Percentiles rank a stretch among this genome's conserved stretches.
These are phyloP conservation scores for Tothia fuscella DNA, from an alignment of 2,329 filamentous ascomycete genomes.

Conservation along the genomic window DNA sequence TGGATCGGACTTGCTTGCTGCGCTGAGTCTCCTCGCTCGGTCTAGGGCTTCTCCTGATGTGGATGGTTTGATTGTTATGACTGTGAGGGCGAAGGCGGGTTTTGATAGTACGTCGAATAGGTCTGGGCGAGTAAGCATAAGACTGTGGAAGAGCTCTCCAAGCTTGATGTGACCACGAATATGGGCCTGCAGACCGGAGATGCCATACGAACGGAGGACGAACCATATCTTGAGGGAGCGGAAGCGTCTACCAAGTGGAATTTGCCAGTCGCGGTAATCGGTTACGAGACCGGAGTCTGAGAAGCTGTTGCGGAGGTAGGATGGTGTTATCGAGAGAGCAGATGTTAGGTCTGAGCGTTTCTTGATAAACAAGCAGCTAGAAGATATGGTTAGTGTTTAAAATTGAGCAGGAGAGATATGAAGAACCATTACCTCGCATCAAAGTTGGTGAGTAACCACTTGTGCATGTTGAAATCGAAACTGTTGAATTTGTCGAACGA, in stretches of 20 bases:
- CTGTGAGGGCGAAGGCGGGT: conserved; percentile 70
- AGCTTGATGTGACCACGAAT: conserved; percentile 56
- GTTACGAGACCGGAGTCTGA: conserved; percentile 76
- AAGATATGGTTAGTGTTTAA: not conserved
- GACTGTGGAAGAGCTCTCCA: conserved; percentile 56
- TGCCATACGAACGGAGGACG: conserved; percentile 70
- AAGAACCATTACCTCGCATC: conserved; percentile 43
- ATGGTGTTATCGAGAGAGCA: conserved; percentile 65
- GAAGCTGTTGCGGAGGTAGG: conserved; percentile 72
- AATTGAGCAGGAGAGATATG: conserved; percentile 22
- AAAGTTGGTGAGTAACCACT: conserved; percentile 93
- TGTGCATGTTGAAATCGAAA: conserved; percentile 95
- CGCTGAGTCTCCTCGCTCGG: conserved; percentile 6
- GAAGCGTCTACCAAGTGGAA: conserved; percentile 82
- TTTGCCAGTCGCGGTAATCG: conserved; percentile 96
- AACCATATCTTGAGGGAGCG: conserved; percentile 91
- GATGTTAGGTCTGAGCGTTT: conserved; percentile 64
- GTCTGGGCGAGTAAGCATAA: conserved; percentile 49
- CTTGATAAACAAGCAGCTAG: conserved; percentile 66
- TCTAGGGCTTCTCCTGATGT: conserved; percentile 9
- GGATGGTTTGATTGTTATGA: conserved; percentile 46
- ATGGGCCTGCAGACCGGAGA: conserved; percentile 62
- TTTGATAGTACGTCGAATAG: conserved; percentile 65
- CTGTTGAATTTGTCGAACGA: conserved; percentile 62
- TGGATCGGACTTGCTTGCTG: conserved; percentile 18